phyloP scores from a whole-genome alignment of 2,329 filamentous ascomycete genomes.

The Cordyceps cateniannulata region DNA sequence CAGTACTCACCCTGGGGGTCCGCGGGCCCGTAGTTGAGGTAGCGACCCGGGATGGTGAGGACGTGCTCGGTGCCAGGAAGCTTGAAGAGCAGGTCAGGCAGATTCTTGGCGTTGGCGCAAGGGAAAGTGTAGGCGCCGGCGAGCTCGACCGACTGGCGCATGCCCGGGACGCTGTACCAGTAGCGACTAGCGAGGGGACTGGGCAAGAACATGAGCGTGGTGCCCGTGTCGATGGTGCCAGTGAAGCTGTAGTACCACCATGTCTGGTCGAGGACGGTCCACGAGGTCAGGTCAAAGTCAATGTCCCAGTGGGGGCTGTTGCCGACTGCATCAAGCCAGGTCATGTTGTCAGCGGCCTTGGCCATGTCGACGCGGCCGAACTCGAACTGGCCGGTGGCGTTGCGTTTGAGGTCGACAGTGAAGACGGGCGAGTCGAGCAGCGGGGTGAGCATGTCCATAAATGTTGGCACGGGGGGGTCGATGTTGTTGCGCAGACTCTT shows the following conservation, averaged over 20 bases:
- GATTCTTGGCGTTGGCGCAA: slow-evolving; percentile 41
- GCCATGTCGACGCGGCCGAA: slow-evolving; percentile 43
- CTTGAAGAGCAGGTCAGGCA: slow-evolving; percentile 53
- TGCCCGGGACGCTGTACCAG: slow-evolving; percentile 48
- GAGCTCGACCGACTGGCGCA: slow-evolving; percentile 38
- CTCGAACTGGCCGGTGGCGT: slow-evolving; percentile 42
- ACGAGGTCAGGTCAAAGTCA: slow-evolving; percentile 42
- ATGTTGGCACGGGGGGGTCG: slow-evolving; percentile 33
- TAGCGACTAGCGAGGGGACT: slow-evolving; percentile 51
- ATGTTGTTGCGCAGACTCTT: slow-evolving; percentile 40
- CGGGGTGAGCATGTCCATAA: slow-evolving; percentile 38
- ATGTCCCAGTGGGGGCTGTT: slow-evolving; percentile 34
- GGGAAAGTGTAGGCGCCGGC: slow-evolving; percentile 50
- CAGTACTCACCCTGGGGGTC: slow-evolving; percentile 48
- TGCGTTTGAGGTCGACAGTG: slow-evolving; percentile 42
- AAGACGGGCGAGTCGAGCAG: slow-evolving; percentile 38
- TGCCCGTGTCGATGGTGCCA: slow-evolving; percentile 63
- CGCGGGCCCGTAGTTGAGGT: slow-evolving; percentile 49
- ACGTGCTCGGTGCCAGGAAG: slow-evolving; percentile 43
- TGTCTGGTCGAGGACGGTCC: slow-evolving; percentile 39
- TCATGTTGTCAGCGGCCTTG: slow-evolving; percentile 33
- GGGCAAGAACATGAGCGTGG: slow-evolving; percentile 57
- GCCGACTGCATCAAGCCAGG: slow-evolving; percentile 32
- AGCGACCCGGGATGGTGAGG: slow-evolving; percentile 46
- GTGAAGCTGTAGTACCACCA: slow-evolving; percentile 41